Conservation (phyloP, 1,284 basidiomycete genomes). For the Cryptococcus jaspeensis region DNA sequence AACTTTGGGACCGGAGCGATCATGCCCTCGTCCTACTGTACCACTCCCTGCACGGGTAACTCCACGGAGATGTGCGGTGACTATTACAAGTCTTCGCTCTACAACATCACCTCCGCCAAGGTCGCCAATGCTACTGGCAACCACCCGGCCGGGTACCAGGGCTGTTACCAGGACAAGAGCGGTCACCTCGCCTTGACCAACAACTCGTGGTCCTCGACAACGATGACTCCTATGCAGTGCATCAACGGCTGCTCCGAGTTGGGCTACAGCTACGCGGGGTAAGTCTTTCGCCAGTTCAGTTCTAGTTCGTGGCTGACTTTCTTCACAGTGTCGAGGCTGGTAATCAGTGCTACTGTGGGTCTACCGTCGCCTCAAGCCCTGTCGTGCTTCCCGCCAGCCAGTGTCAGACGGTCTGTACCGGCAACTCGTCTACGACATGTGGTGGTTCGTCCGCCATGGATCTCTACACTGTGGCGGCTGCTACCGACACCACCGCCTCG, state of each 20-base stretch:
- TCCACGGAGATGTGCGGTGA: slow-evolving; percentile 28
- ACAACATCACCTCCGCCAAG: slow-evolving; percentile 22
- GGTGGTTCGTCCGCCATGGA: slow-evolving; percentile 18
- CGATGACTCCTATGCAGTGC: slow-evolving; percentile 16
- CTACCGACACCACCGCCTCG: slow-evolving; percentile 4
- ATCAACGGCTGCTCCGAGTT: slow-evolving; percentile 31
- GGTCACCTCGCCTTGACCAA: slow-evolving; percentile 11
- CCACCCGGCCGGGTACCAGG: slow-evolving; percentile 19
- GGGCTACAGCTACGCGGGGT: slow-evolving; percentile 23
- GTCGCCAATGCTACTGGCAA: slow-evolving; percentile 7
- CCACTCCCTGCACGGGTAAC: slow-evolving; percentile 28
- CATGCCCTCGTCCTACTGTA: slow-evolving; percentile 23
- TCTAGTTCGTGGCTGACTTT: neutral
- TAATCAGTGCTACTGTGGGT: slow-evolving; percentile 20
- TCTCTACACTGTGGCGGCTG: slow-evolving; percentile 14
- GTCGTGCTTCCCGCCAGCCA: slow-evolving; percentile 14
- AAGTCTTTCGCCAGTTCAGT: no score
- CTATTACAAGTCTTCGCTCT: slow-evolving; percentile 19
- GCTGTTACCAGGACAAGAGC: slow-evolving; percentile 14
- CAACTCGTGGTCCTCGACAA: slow-evolving; percentile 12
- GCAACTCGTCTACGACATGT: slow-evolving; percentile 17
- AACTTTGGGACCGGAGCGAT: slow-evolving; percentile 17
- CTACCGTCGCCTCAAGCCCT: neutral
- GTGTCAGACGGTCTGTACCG: slow-evolving; percentile 11
- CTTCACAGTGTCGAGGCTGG: slow-evolving; percentile 15